Evolutionary conservation across 2,329 filamentous ascomycete species (phyloP).

Genomic region (Dryadomyces quercus-mongolicae): DNA sequence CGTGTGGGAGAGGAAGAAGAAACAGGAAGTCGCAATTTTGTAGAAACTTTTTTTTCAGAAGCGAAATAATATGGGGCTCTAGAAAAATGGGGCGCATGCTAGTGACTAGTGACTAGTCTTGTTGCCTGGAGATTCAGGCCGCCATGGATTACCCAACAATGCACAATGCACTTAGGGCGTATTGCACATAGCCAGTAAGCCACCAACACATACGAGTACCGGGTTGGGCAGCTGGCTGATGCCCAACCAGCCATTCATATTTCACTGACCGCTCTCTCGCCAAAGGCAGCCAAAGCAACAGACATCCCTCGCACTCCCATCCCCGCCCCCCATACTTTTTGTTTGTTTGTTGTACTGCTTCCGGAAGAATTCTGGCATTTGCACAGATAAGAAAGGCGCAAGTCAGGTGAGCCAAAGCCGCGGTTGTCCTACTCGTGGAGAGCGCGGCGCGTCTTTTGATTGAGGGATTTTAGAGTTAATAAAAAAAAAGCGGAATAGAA

Average conservation of each 20-base stretch:
- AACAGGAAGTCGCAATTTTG: not conserved
- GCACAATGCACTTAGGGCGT: not conserved
- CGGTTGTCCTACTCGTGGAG: not conserved
- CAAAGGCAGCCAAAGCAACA: conserved; percentile 2
- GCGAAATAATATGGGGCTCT: not conserved
- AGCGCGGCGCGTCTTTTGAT: not conserved
- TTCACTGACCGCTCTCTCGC: conserved; percentile 21
- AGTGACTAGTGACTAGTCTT: not conserved
- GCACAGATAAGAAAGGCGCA: not conserved
- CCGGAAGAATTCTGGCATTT: not conserved
- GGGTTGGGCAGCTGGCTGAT: conserved; percentile 15
- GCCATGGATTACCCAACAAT: not conserved
- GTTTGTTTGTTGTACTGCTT: not conserved
- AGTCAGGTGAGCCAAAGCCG: not conserved
- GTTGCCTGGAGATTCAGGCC: not conserved
- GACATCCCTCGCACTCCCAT: conserved; percentile 10
- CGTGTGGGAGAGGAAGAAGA: conserved; percentile 2
- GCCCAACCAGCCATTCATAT: conserved; percentile 20
- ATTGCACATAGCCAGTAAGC: too few species aligned
- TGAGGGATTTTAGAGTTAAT: conserved; percentile 1
- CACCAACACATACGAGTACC: not conserved
- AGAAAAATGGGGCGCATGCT: not conserved
- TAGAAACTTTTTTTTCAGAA: not conserved
- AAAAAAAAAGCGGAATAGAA: not conserved
- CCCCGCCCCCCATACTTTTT: conserved; percentile 3